These are phyloP conservation scores for Irpex sp. DNA, from an alignment of 1,284 basidiomycete species.

Conservation along the genomic window DNA sequence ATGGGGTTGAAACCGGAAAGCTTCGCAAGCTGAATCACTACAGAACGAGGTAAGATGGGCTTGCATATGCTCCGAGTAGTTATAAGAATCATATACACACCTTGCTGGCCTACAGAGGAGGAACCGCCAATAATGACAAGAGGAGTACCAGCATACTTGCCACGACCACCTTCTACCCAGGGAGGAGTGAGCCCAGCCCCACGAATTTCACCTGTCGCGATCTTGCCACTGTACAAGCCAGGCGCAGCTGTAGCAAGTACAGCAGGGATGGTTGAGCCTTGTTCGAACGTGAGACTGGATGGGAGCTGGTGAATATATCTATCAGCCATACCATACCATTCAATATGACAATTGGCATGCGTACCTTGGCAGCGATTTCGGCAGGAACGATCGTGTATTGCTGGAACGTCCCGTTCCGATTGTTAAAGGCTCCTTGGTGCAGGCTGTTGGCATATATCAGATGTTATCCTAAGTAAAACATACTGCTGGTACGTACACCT, in stretches of 20 bases:
- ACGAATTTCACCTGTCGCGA: neutral
- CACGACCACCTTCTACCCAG: conserved; percentile 16
- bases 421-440: neutral
- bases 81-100: conserved; percentile 12
- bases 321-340: neutral
- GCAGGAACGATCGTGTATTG: conserved; percentile 17
- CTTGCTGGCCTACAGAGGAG: conserved; percentile 33
- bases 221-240: conserved; percentile 8
- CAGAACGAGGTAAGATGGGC: neutral
- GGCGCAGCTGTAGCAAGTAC: conserved; percentile 17
- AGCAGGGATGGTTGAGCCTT: conserved; percentile 18
- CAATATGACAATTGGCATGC: neutral
- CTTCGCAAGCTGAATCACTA: conserved; percentile 50
- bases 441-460: neutral
- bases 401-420: conserved; percentile 18
- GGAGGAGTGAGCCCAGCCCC: conserved; percentile 13
- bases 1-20: conserved; percentile 49
- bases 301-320: conserved; percentile 8
- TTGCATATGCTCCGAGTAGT: neutral
- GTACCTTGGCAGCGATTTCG: conserved; percentile 15
- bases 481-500: conserved; percentile 25
- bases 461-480: neutral
- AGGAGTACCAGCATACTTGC: conserved; percentile 24
- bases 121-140: conserved; percentile 33
- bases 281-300: conserved; percentile 16